Base-by-base conservation (phyloP, 208 protist species). In the Acanthamoeba sp. region DNA sequence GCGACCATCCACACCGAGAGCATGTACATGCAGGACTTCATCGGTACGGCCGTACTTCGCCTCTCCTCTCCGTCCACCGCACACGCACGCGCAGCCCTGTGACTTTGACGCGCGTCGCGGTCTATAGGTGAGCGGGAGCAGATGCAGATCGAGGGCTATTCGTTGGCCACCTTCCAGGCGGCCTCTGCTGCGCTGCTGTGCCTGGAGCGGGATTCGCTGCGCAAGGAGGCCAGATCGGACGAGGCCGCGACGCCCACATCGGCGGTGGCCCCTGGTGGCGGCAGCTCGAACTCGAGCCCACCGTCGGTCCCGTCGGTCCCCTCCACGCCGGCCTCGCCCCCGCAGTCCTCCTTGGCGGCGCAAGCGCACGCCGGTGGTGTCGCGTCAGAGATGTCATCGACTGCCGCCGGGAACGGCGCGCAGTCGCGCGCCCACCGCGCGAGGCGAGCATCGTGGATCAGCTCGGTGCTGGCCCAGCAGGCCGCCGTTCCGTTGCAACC, bases 61-160 rank as follows among this genome's bases (percentile, higher is more conserved):
- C 1, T 34, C 24, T 22, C 0, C n/a, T n/a, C n/a, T n/a, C n/a
- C n/a, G n/a, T n/a, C n/a, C n/a, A n/a, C n/a, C n/a, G n/a, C n/a
- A n/a, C n/a, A 78, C 69, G n/a, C 36, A 42, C 16, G 69, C 69
- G 4, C 69, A 48, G 10, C 42, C 42, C n/a, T n/a, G n/a, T n/a
- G n/a, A n/a, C n/a, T n/a, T n/a, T n/a, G n/a, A n/a, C n/a, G n/a
- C n/a, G n/a, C n/a, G n/a, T n/a, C n/a, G n/a, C n/a, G n/a, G n/a
- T n/a, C n/a, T n/a, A n/a, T n/a, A n/a, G 73, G 76, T 24, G 76
- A 85, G 48, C 38, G 76, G 5, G 76, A 85, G 76, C 76, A 85
- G 42, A 85, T 91, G 84, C 50, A 91, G 36, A 91, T 91, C 24
- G 84, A 91, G 32, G 84, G 84, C 84, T 91, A 91, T 18, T 91